phyloP scores from a whole-genome alignment of 1,284 basidiomycete species.

The Rhodotorula sp. region DNA sequence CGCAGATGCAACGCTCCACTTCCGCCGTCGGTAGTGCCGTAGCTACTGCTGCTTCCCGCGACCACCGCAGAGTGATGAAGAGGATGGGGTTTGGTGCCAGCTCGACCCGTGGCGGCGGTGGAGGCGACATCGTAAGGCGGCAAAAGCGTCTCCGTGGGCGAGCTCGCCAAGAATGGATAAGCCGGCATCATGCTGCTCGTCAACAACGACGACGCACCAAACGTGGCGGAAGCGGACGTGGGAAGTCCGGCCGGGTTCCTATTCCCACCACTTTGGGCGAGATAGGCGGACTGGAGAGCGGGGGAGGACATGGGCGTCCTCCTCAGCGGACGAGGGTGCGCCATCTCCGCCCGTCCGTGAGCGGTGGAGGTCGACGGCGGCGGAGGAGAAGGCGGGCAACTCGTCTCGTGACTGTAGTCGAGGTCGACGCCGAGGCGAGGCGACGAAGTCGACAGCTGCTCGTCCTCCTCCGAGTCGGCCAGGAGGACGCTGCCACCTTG shows the following conservation, averaged over 20 bases:
- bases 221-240: neutral
- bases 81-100: neutral
- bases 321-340: neutral
- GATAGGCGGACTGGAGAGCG: slow-evolving; percentile 9
- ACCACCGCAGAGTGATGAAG: neutral
- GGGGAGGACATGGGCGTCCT: slow-evolving; percentile 12
- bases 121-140: slow-evolving; percentile 1
- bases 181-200: neutral
- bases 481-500: no score
- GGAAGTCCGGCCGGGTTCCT: neutral
- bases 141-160: slow-evolving; percentile 1
- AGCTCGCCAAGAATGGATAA: neutral
- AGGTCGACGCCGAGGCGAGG: neutral
- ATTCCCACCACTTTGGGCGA: neutral
- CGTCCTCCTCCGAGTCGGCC: neutral
- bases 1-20: no score
- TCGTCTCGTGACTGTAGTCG: slow-evolving; percentile 1
- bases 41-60: neutral
- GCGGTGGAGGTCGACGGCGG: neutral
- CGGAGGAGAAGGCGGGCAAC: neutral
- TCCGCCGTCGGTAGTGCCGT: no score
- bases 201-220: neutral
- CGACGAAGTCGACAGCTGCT: no score
- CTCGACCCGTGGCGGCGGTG: neutral
- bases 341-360: no score